Percentiles rank a stretch among this genome's conserved stretches.
Conservation (phyloP, 148 eudicot species). For the Fagopyrum homotropicum region DNA sequence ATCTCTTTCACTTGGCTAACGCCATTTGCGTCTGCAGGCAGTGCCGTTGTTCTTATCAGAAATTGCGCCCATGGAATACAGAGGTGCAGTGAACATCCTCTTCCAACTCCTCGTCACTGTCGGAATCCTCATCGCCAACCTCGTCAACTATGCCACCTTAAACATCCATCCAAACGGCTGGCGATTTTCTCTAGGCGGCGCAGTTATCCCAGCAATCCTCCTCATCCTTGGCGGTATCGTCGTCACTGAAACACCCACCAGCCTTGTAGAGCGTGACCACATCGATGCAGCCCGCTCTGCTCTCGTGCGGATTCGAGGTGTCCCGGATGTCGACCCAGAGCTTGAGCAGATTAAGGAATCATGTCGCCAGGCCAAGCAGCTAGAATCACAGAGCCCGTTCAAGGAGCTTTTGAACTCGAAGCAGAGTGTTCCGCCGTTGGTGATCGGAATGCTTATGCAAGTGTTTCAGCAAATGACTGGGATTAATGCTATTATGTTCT, state of each 20-base stretch:
- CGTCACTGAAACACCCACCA: conserved; percentile 37
- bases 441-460: conserved; percentile 25
- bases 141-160: conserved; percentile 30
- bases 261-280: conserved; percentile 26
- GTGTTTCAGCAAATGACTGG: conserved; percentile 48
- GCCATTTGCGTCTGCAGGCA: conserved; percentile 15
- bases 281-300: conserved; percentile 10
- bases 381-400: conserved; percentile 20
- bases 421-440: conserved; percentile 23
- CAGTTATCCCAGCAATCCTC: conserved; percentile 26
- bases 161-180: conserved; percentile 23
- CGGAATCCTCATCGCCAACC: conserved; percentile 28
- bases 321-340: conserved; percentile 27
- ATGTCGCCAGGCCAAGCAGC: conserved; percentile 19
- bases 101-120: conserved; percentile 32
- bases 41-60: conserved; percentile 41
- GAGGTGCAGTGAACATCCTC: conserved; percentile 32
- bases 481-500: conserved; percentile 42
- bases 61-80: conserved; percentile 27
- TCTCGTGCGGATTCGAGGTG: conserved; percentile 28
- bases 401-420: conserved; percentile 24
- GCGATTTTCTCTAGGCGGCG: conserved; percentile 34
- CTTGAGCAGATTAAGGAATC: conserved; percentile 19
- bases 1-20: too few relatives aligned
- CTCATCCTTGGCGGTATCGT: conserved; percentile 28